Base-by-base conservation (phyloP, 805 yeast genomes). In the Starmerella vaccinii region DNA sequence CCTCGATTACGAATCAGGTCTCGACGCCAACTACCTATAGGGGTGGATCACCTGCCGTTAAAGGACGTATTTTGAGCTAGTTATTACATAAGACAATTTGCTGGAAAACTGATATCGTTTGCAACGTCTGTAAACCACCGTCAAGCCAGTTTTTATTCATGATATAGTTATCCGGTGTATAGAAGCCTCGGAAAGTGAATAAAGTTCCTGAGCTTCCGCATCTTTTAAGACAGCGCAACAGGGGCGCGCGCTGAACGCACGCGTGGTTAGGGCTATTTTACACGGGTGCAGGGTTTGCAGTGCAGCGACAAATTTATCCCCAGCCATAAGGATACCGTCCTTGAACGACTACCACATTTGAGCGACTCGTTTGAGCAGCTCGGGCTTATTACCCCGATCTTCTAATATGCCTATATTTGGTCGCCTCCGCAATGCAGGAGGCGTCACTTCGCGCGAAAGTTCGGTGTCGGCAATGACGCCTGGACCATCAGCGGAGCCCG, bases 21-120 rank as follows among this genome's bases (percentile, higher is more conserved):
- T 21, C 16, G 24, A 19, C 26, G n/a, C 21, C 34, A 41, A 26
- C 45, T 41, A 27, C 45, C 45, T 41, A 41, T 41, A 41, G 45
- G 45, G 45, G 45, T 41, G 33, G 45, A 27, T 41, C 45, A 41
- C 45, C 45, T 41, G 45, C 45, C 45, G 45, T 41, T 27, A 41
- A 41, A 41, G 45, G 45, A 41, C 27, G 32, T 16, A 16, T 8
- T 9, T 10, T 26, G 30, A 22, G 26, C 32, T 21, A 24, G 7
- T 24, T 24, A 39, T 39, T 39, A 39, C 21, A 23, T 39, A 23
- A 39, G 12, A 10, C 24, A 23, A 2, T 15, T 16, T 10, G 38
- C 38, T 8, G 12, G 10, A 12, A 26, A 18, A 18, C 6, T 10
- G 22, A 16, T 16, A 32, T 12, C 35, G 35, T 12, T 13, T 32